phyloP scores from a whole-genome alignment of 768 basidiomycete species.

The Lactarius sp. region DNA sequence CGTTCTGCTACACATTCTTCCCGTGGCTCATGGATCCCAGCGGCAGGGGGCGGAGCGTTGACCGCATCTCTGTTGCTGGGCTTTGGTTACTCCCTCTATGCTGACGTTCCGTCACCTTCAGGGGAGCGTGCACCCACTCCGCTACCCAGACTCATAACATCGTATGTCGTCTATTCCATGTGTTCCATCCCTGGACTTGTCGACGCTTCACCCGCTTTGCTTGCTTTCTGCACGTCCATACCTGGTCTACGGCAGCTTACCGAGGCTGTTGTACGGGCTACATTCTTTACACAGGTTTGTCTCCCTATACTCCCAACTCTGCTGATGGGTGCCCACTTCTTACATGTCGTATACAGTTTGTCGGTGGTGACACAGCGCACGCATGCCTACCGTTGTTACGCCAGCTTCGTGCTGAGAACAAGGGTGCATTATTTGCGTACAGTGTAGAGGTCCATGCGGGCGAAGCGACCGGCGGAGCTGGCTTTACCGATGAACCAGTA shows the following conservation, averaged over 20 bases:
- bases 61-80: constrained; percentile 21
- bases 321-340: not conserved
- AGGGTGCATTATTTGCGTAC: constrained; percentile 76
- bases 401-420: constrained; percentile 57
- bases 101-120: constrained; percentile 26
- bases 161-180: constrained; percentile 79
- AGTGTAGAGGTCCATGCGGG: constrained; percentile 77
- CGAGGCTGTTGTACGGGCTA: constrained; percentile 63
- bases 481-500: constrained; percentile 31
- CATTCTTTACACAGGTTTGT: constrained; percentile 80
- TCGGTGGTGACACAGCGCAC: constrained; percentile 79
- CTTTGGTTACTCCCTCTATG: constrained; percentile 23
- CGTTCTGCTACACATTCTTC: not conserved
- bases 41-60: constrained; percentile 13
- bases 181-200: constrained; percentile 74
- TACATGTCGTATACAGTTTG: constrained; percentile 50
- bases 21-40: constrained; percentile 16
- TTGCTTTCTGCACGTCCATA: constrained; percentile 54
- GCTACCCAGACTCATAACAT: constrained; percentile 46
- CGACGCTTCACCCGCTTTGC: constrained; percentile 63
- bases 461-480: constrained; percentile 38
- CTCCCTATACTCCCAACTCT: constrained; percentile 20
- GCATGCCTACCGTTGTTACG: constrained; percentile 62
- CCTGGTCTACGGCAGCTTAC: constrained; percentile 57
- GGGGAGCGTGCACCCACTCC: constrained; percentile 22